A percentile compares a stretch with the other conserved stretches of the same genome.
phyloP scores from a whole-genome alignment of 768 basidiomycete species.

The Paxillus involutus region DNA sequence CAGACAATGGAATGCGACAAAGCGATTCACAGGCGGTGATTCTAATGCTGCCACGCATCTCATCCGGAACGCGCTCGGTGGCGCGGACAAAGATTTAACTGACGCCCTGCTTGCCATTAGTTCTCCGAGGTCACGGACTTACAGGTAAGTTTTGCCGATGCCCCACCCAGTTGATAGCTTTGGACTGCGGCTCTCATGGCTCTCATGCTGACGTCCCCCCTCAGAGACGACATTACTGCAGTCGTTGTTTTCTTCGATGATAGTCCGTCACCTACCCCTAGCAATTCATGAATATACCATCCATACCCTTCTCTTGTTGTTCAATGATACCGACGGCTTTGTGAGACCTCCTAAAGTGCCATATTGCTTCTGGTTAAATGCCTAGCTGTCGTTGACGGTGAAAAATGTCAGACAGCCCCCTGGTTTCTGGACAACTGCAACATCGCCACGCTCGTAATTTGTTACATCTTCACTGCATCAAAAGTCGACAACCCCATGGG shows the following conservation, averaged over 20 bases:
- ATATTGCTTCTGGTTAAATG: no score
- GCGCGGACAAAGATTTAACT: constrained; percentile 43
- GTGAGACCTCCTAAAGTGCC: no score
- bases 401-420: no score
- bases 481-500: no score
- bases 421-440: no score
- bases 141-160: constrained; percentile 31
- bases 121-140: constrained; percentile 36
- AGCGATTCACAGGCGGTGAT: constrained; percentile 41
- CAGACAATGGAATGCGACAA: constrained; percentile 35
- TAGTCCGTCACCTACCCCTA: no score
- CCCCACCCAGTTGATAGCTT: background rate
- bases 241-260: constrained; percentile 12
- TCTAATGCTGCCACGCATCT: constrained; percentile 51
- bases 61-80: constrained; percentile 54
- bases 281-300: no score
- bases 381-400: no score
- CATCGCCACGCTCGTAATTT: no score
- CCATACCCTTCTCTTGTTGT: no score
- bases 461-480: no score
- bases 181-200: background rate
- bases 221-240: constrained; percentile 36
- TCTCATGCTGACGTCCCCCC: background rate
- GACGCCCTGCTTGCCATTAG: constrained; percentile 39
- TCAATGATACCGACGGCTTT: no score